Percentiles rank a stretch among this genome's conserved stretches.
Evolutionary conservation across 306 rosid genomes (phyloP).

Genomic region (Quercus bicolor): DNA sequence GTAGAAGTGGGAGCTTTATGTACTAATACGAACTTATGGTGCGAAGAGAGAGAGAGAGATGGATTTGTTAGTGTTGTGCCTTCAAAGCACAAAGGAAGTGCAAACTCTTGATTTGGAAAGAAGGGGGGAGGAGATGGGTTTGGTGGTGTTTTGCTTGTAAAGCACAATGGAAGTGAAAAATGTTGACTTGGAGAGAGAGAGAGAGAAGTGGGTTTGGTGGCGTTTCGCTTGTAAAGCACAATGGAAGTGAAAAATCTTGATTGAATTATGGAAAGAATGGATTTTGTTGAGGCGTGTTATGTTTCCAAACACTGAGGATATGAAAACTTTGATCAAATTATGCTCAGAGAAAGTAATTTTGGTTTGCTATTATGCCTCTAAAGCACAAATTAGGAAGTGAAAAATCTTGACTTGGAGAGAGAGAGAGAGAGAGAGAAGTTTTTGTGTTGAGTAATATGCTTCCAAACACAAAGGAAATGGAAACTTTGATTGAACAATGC

Average conservation of each 20-base stretch:
- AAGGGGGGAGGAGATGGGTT: not conserved
- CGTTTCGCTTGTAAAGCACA: not conserved
- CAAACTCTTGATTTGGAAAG: too few species aligned
- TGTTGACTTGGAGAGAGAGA: not conserved
- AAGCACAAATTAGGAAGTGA: not conserved
- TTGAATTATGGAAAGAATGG: too few species aligned
- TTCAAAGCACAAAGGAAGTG: too few species aligned
- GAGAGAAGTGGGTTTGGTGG: not conserved
- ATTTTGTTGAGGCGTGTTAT: too few species aligned
- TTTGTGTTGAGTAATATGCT: not conserved
- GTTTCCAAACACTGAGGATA: not conserved
- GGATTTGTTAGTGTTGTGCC: too few species aligned
- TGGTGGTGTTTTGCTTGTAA: not conserved
- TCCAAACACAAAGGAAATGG: not conserved
- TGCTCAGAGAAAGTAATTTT: not conserved
- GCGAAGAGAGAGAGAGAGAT: too few species aligned
- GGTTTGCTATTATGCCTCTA: too few species aligned
- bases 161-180: too few species aligned
- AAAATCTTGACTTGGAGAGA: too few species aligned
- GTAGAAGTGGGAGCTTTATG: too few species aligned
- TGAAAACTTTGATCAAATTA: not conserved
- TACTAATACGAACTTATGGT: too few species aligned
- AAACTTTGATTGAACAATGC: not conserved
- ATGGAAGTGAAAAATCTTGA: not conserved
- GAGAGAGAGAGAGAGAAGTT: too few species aligned